phyloP scores from a whole-genome alignment of 2,329 filamentous ascomycete species.

The Exophiala xenobiotica region DNA sequence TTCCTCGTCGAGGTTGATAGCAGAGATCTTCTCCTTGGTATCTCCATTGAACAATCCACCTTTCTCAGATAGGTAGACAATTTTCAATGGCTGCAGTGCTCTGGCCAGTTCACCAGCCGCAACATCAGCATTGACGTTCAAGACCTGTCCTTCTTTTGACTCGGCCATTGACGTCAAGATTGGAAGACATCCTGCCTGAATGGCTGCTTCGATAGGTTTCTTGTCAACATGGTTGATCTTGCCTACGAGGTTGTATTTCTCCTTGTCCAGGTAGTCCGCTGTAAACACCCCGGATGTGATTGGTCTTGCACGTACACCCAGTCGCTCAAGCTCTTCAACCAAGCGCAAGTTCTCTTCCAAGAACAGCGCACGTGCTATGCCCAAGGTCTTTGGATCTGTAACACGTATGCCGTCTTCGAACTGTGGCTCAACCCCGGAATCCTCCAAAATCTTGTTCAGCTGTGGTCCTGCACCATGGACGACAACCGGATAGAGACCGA shows the following conservation, averaged over 20 bases:
- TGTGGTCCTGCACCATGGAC: slow-evolving; percentile 95
- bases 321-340: slow-evolving; percentile 81
- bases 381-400: slow-evolving; percentile 91
- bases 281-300: slow-evolving; percentile 87
- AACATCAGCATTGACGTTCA: slow-evolving; percentile 98
- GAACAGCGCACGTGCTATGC: slow-evolving; percentile 87
- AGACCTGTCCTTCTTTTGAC: slow-evolving; percentile 81
- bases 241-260: slow-evolving; percentile 92
- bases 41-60: slow-evolving; percentile 93
- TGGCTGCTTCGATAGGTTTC: slow-evolving; percentile 83
- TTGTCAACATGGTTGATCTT: slow-evolving; percentile 94
- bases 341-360: slow-evolving; percentile 93
- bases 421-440: slow-evolving; percentile 87
- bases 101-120: slow-evolving; percentile 90
- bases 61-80: slow-evolving; percentile 98
- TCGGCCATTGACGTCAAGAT: slow-evolving; percentile 97
- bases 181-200: slow-evolving; percentile 85
- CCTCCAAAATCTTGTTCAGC: slow-evolving; percentile 85
- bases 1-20: slow-evolving; percentile 96
- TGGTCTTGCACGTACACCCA: slow-evolving; percentile 84
- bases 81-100: slow-evolving; percentile 88
- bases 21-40: slow-evolving; percentile 91
- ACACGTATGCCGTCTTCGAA: slow-evolving; percentile 96
- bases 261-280: slow-evolving; percentile 92
- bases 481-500: slow-evolving; percentile 90